phyloP scores from a whole-genome alignment of 2,329 filamentous ascomycete genomes.

The Exophiala aquamarina region DNA sequence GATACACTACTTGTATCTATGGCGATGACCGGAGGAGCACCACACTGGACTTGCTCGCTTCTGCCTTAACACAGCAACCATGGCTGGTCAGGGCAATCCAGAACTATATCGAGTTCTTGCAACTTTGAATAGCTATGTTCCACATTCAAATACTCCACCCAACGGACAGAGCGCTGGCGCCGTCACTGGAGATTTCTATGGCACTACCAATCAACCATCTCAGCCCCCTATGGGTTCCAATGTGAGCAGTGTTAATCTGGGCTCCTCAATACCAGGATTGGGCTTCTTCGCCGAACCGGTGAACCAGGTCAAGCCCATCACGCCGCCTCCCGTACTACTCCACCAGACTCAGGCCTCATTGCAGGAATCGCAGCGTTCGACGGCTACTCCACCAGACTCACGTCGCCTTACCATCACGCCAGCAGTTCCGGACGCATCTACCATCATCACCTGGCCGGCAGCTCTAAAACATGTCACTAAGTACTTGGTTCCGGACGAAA shows the following conservation, averaged over 20 bases:
- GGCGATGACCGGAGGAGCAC: too few species aligned
- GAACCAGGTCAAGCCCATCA: slow-evolving; percentile 7
- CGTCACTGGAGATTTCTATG: background rate
- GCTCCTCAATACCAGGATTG: slow-evolving; percentile 14
- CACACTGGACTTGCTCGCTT: too few species aligned
- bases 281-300: slow-evolving; percentile 11
- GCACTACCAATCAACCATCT: background rate
- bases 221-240: background rate
- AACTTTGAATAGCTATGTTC: slow-evolving; percentile 20
- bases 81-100: slow-evolving; percentile 22
- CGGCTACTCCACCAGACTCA: background rate
- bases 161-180: background rate
- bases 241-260: too few species aligned
- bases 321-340: slow-evolving; percentile 9
- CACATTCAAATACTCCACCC: background rate
- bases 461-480: slow-evolving; percentile 54
- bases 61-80: slow-evolving; percentile 1
- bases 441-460: slow-evolving; percentile 52
- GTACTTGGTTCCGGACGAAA: slow-evolving; percentile 47
- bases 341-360: slow-evolving; percentile 6
- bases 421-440: slow-evolving; percentile 40
- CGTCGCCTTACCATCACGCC: slow-evolving; percentile 17
- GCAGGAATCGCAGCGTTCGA: background rate
- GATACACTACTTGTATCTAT: too few species aligned
- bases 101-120: slow-evolving; percentile 26